A percentile compares a stretch with the other conserved stretches of the same genome.
Conservation (phyloP, 495 filamentous ascomycete species). For the Lophiotrema nucula region DNA sequence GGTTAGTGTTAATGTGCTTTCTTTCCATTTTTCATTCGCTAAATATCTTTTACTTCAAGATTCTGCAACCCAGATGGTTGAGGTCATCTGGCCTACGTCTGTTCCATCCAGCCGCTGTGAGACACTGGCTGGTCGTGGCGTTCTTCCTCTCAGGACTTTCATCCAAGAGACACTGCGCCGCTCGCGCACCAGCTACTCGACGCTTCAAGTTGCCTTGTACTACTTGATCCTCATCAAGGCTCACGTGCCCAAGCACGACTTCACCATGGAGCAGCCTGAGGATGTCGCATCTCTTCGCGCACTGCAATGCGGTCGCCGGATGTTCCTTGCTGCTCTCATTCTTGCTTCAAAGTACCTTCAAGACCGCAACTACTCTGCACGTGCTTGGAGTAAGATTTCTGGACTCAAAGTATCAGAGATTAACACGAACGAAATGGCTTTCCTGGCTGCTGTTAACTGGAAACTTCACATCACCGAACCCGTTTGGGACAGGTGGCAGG, state of each 20-base stretch:
- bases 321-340: constrained; percentile 93
- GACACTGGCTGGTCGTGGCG: constrained; percentile 52
- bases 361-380: constrained; percentile 94
- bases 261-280: constrained; percentile 82
- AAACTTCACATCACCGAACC: constrained; percentile 87
- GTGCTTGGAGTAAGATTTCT: constrained; percentile 98
- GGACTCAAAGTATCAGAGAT: constrained; percentile 87
- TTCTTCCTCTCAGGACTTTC: constrained; percentile 88
- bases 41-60: constrained; percentile 58
- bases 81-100: constrained; percentile 91
- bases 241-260: constrained; percentile 77
- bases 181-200: constrained; percentile 95
- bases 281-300: constrained; percentile 72
- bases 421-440: constrained; percentile 94
- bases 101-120: constrained; percentile 56
- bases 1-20: constrained; percentile 64
- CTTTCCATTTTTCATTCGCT: constrained; percentile 32
- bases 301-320: constrained; percentile 93
- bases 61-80: constrained; percentile 94
- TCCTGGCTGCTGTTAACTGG: constrained; percentile 88
- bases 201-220: constrained; percentile 92
- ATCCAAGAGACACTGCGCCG: constrained; percentile 95
- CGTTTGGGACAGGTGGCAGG: constrained; percentile 87
- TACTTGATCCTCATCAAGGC: constrained; percentile 93
- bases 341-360: constrained; percentile 96